Base-by-base conservation (phyloP, 139 green algal genomes). In the Yamagishiella unicocca region DNA sequence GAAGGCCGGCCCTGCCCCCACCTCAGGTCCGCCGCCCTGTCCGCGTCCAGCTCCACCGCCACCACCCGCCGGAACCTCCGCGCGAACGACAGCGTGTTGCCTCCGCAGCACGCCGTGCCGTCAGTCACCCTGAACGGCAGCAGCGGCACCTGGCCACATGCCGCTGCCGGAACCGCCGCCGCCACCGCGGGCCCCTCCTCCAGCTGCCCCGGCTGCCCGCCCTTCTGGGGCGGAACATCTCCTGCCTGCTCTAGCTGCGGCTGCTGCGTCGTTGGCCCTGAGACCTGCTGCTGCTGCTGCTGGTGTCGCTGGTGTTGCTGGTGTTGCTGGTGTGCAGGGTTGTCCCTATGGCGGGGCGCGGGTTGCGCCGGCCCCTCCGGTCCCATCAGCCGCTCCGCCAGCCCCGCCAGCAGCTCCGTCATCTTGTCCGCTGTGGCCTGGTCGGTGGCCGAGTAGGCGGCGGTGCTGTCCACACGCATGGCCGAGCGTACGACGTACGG, bases 401-500 rank as follows among this genome's bases (percentile, higher is more conserved):
- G 68, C 6, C 5, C 50, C 4, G 46, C 82, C 67, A 87, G 50
- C 70, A 88, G 54, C 31, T 46, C 17, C 2, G 64, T 89, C 61
- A 89, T 89, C 24, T 25, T 19, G 46, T 85, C 64, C 1, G 85
- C 85, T 0, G 85, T 82, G 43, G 75, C 66, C 64, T 85, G 75
- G 46, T 89, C 85, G n/a, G 75, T 89, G 71, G 80, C 85, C n/a
- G 85, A 89, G 85, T 43, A 89, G 19, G 85, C 75, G 43, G 75
- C 85, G 24, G 80, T 83, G 35, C 62, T 29, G 64, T 84, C 85
- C 42, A 89, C 37, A 14, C 85, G 85, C 45, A 89, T 33, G 2
- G 24, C 40, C 22, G 19, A 67, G 0, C 85, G 75, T 31, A 89
- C 27, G 4, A 58, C 25, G 85, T 81, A 80, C 27, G 85, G 85